phyloP scores from a whole-genome alignment of 2,329 filamentous ascomycete genomes.

The Thelonectria discophora region DNA sequence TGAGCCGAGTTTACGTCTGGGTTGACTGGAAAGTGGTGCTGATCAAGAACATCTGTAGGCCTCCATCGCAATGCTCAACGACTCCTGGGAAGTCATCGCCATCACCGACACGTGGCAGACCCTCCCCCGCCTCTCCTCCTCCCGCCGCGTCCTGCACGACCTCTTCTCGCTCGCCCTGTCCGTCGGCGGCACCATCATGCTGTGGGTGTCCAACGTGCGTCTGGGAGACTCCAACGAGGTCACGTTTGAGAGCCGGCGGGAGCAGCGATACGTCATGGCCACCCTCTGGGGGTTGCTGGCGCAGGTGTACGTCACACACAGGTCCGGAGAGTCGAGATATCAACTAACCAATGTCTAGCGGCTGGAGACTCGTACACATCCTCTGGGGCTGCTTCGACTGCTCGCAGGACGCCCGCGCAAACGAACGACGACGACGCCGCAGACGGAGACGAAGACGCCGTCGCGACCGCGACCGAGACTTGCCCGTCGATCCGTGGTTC shows the following conservation, averaged over 20 bases:
- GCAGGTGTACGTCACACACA: slow-evolving; percentile 39
- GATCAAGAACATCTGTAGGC: slow-evolving; percentile 31
- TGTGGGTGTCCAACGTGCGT: slow-evolving; percentile 46
- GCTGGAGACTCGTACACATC: slow-evolving; percentile 42
- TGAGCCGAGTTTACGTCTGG: slow-evolving; percentile 33
- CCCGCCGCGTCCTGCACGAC: slow-evolving; percentile 46
- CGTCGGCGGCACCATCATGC: slow-evolving; percentile 47
- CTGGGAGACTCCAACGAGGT: slow-evolving; percentile 10
- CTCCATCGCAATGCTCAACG: slow-evolving; percentile 48
- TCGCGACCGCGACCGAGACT: slow-evolving; percentile 8
- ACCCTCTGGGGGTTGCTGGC: slow-evolving; percentile 36
- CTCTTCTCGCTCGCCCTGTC: slow-evolving; percentile 46
- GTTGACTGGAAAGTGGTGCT: neutral
- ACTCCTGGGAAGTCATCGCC: slow-evolving; percentile 50
- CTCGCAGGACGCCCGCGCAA: slow-evolving; percentile 35
- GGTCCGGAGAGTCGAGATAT: accelerated
- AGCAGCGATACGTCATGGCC: slow-evolving; percentile 34
- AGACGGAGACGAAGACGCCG: slow-evolving; percentile 23
- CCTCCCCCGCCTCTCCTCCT: slow-evolving; percentile 40
- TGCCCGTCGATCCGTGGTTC: slow-evolving; percentile 33
- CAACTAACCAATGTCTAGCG: slow-evolving; percentile 26
- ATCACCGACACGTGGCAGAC: slow-evolving; percentile 40
- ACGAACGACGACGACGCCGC: slow-evolving; percentile 30
- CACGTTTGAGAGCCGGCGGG: slow-evolving; percentile 22
- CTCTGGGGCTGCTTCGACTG: slow-evolving; percentile 44